These are phyloP conservation scores for Malus hybrid DNA, from an alignment of 331 rosid species.

Conservation along the genomic window DNA sequence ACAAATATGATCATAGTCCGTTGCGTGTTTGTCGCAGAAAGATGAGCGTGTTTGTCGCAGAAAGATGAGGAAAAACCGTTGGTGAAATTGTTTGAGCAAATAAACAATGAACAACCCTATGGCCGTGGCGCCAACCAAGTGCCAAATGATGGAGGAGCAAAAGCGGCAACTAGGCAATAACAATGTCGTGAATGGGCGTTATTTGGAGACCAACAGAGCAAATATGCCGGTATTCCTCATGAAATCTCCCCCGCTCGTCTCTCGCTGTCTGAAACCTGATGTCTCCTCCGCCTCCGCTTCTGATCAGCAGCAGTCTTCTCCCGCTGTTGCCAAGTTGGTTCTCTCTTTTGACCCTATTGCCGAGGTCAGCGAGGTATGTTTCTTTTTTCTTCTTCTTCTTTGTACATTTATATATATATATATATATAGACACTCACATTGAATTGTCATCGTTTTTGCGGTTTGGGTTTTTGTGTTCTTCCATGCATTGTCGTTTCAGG, in stretches of 20 bases:
- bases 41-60: not conserved
- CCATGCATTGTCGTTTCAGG: conserved; percentile 8
- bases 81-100: not conserved
- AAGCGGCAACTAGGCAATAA: not conserved
- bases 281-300: conserved; percentile 1
- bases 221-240: conserved; percentile 55
- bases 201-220: conserved; percentile 47
- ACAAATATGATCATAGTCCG: not conserved
- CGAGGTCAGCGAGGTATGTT: conserved; percentile 18
- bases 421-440: not conserved
- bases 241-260: conserved; percentile 66
- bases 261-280: conserved; percentile 32
- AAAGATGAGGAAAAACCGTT: not conserved
- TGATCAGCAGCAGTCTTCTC: conserved; percentile 25
- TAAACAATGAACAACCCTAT: not conserved
- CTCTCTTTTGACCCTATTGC: conserved; percentile 65
- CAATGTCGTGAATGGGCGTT: not conserved
- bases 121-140: not conserved
- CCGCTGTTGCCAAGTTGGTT: conserved; percentile 55
- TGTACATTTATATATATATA: too few relatives aligned
- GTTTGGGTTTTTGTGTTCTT: not conserved
- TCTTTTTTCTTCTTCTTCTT: not conserved
- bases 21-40: not conserved
- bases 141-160: conserved; percentile 21
- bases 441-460: not conserved